phyloP scores from a whole-genome alignment of 352 stramenopile species.

The Globisporangium canariense region DNA sequence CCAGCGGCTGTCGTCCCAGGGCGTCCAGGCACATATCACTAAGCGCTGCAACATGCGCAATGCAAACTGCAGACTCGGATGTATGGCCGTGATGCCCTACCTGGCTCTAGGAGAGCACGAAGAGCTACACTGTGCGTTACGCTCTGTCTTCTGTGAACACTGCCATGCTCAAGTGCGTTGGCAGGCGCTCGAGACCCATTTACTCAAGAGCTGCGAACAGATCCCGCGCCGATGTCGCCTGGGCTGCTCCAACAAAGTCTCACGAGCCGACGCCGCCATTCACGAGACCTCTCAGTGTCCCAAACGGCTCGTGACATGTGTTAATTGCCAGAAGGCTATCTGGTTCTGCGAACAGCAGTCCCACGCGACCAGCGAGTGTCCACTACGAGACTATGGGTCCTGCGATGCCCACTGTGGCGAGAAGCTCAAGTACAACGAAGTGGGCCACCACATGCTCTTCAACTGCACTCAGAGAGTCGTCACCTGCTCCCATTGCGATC shows the following conservation, averaged over 20 bases:
- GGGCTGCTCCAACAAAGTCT: conserved; percentile 32
- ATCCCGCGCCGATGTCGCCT: conserved; percentile 48
- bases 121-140: conserved; percentile 34
- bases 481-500: conserved; percentile 46
- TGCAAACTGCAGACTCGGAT: conserved; percentile 50
- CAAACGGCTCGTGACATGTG: conserved; percentile 65
- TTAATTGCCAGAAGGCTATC: conserved; percentile 37
- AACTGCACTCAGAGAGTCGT: conserved; percentile 47
- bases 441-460: conserved; percentile 54
- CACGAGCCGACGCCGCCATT: conserved; percentile 15
- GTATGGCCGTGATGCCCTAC: conserved; percentile 44
- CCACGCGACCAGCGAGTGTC: conserved; percentile 48
- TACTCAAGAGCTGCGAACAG: conserved; percentile 32
- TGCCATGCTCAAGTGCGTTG: conserved; percentile 37
- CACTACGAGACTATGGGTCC: conserved; percentile 38
- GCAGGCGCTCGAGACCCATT: conserved; percentile 29
- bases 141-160: conserved; percentile 48
- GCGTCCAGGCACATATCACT: conserved; percentile 35
- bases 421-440: conserved; percentile 44
- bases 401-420: conserved; percentile 50
- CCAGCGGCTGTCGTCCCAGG: conserved; percentile 42
- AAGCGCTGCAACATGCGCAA: conserved; percentile 70
- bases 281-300: conserved; percentile 49
- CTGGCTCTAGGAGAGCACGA: conserved; percentile 49
- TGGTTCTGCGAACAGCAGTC: conserved; percentile 41